phyloP scores from a whole-genome alignment of 352 stramenopile genomes.

The Pythium apleroticum region DNA sequence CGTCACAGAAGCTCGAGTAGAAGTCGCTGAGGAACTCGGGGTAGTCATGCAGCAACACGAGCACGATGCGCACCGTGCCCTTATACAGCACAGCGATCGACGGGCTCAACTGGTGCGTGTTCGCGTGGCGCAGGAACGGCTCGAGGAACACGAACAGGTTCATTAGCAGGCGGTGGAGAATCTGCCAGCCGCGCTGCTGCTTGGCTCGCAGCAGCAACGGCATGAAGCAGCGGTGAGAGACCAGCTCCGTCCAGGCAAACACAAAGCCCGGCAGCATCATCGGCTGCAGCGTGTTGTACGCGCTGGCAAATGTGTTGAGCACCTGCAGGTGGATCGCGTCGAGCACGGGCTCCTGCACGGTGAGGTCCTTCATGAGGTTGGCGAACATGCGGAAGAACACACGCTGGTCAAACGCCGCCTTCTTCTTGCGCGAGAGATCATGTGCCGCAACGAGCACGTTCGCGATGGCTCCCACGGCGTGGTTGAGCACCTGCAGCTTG shows the following conservation, averaged over 20 bases:
- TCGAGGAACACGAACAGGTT: constrained; percentile 98
- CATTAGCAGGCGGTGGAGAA: constrained; percentile 97
- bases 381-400: constrained; percentile 99
- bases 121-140: constrained; percentile 91
- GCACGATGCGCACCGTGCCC: constrained; percentile 95
- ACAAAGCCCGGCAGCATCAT: constrained; percentile 95
- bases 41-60: constrained; percentile 99
- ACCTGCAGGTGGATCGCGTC: constrained; percentile 95
- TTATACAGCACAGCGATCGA: constrained; percentile 97
- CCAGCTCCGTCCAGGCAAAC: constrained; percentile 98
- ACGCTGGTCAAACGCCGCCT: constrained; percentile 94
- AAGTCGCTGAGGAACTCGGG: constrained; percentile 98
- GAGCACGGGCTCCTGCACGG: constrained; percentile 91
- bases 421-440: constrained; percentile 82
- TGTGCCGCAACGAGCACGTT: constrained; percentile 91
- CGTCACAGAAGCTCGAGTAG: constrained; percentile 98
- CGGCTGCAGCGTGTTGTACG: constrained; percentile 97
- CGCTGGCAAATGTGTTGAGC: constrained; percentile 96
- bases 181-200: constrained; percentile 96
- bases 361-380: constrained; percentile 97
- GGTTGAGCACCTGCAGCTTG: constrained; percentile 92
- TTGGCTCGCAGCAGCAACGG: constrained; percentile 94
- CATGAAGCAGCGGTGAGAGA: constrained; percentile 98
- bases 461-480: constrained; percentile 94
- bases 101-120: constrained; percentile 82